Base-by-base conservation (phyloP, 129 eudicot species). In the Logfia minima region DNA sequence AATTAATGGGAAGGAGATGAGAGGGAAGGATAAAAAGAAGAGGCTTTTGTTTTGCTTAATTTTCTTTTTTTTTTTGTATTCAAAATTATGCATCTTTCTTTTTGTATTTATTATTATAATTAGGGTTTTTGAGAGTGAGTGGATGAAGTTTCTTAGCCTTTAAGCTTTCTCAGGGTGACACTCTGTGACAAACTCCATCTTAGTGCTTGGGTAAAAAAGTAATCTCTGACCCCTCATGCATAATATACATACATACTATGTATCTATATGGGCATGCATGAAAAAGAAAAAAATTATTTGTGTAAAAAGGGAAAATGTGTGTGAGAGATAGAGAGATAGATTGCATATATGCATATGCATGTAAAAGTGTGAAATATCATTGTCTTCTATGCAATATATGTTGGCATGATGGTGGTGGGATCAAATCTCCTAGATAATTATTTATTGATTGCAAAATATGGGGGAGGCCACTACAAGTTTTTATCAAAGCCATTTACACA, bases 61-160 rank as follows among this genome's bases (percentile, higher is more conserved):
- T 35, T 74, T 66, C 21, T 72, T 84, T 72, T 55, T 61, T 72
- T 74, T 24, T 24, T 66, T 67, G 51, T 67, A 37, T 67, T 37
- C 53, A 37, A 68, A 65, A 82, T 24, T 75, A 59, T 43, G 45
- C 45, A 53, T 62, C 52, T 72, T 74, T 76, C 89, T 85, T 83
- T 85, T 85, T 85, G 88, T 85, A 85, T 88, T 68, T 88, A 76
- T 63, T 86, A 80, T 83, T 83, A 70, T 75, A 71, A 74, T 81
- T 86, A 86, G 92, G 92, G 92, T 86, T 88, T 84, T 80, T 64
- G 53, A 72, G 85, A 66, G 82, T 22, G 5, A 61, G 34, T 80
- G 89, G 84, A 77, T 55, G 85, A 82, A 84, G 86, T 84, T 82
- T 77, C 93, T 89, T 89, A 79, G 85, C 83, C 90, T 86, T 80